Evolutionary conservation across 169 alveolate species (phyloP).

Genomic region (Ichthyophthirius multifiliis): DNA sequence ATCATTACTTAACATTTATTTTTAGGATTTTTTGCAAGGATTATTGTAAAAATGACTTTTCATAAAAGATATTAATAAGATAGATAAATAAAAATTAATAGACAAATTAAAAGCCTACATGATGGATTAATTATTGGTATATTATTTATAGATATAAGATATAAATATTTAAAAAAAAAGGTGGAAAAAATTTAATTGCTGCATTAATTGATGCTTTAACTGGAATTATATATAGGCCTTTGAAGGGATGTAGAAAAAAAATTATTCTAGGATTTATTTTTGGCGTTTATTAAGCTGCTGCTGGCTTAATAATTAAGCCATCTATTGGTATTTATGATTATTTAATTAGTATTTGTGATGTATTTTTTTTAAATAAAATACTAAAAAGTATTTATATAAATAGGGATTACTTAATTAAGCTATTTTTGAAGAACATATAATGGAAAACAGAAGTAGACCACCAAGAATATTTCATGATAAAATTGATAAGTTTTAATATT

Average conservation of each 20-base stretch:
- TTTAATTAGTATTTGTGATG: slow-evolving; percentile 20
- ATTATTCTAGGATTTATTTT: slow-evolving; percentile 21
- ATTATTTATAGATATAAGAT: not conserved
- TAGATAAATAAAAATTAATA: slow-evolving; percentile 25
- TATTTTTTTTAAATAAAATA: not conserved
- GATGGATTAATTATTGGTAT: slow-evolving; percentile 30
- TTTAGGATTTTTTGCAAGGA: slow-evolving; percentile 18
- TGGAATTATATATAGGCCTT: slow-evolving; percentile 32
- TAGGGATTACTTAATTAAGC: slow-evolving; percentile 28
- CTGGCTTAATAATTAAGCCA: slow-evolving; percentile 32
- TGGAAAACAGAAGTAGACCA: slow-evolving; percentile 40
- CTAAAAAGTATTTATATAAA: not conserved
- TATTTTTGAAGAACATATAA: slow-evolving; percentile 38
- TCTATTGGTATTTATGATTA: slow-evolving; percentile 37
- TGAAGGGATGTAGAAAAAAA: slow-evolving; percentile 18
- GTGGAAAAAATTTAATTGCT: slow-evolving; percentile 11
- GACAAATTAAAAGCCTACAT: slow-evolving; percentile 26
- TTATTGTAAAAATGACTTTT: slow-evolving; percentile 21
- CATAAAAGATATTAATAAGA: slow-evolving; percentile 32
- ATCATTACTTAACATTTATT: too few relatives aligned
- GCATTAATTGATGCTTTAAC: not conserved
- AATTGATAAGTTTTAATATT: slow-evolving; percentile 18
- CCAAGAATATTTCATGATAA: slow-evolving; percentile 39
- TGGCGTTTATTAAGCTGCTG: slow-evolving; percentile 21
- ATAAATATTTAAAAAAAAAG: too few relatives aligned